phyloP scores from a whole-genome alignment of 257 asterid genomes.

The Marsdenia floribunda region DNA sequence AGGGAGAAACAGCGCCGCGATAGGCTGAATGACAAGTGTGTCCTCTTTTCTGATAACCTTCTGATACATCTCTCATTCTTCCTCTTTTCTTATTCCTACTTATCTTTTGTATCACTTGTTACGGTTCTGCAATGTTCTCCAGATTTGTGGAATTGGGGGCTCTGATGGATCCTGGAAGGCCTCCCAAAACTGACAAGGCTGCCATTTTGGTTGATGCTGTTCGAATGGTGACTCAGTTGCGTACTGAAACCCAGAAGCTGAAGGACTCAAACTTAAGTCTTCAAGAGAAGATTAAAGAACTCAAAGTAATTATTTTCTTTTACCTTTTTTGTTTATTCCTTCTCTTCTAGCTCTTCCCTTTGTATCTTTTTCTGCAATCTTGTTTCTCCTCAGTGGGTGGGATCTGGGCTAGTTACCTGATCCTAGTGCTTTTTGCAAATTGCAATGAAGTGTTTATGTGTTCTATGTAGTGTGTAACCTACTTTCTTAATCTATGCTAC shows the following conservation, averaged over 20 bases:
- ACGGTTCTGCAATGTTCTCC: conserved; percentile 17
- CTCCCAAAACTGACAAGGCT: conserved; percentile 88
- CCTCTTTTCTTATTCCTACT: conserved; percentile 6
- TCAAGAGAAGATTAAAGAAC: conserved; percentile 85
- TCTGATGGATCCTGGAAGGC: conserved; percentile 90
- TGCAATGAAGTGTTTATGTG: neutral
- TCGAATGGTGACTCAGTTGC: conserved; percentile 76
- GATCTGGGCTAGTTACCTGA: neutral
- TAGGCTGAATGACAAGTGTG: conserved; percentile 80
- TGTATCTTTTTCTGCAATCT: neutral
- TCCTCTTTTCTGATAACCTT: conserved; percentile 3
- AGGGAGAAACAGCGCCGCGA: conserved; percentile 89
- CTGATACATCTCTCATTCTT: conserved; percentile 9
- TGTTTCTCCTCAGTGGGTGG: neutral
- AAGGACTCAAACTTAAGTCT: conserved; percentile 70
- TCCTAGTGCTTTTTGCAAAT: neutral
- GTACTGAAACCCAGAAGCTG: conserved; percentile 76
- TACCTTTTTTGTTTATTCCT: neutral
- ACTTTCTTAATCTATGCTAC: neutral
- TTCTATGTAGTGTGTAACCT: neutral
- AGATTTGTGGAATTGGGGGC: conserved; percentile 81
- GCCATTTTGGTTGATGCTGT: conserved; percentile 82
- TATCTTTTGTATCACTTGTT: conserved; percentile 16
- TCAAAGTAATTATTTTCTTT: conserved; percentile 48
- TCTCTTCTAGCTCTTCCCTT: neutral